Evolutionary conservation across 2,329 filamentous ascomycete genomes (phyloP).

Genomic region (Westerdykella aurantiaca): DNA sequence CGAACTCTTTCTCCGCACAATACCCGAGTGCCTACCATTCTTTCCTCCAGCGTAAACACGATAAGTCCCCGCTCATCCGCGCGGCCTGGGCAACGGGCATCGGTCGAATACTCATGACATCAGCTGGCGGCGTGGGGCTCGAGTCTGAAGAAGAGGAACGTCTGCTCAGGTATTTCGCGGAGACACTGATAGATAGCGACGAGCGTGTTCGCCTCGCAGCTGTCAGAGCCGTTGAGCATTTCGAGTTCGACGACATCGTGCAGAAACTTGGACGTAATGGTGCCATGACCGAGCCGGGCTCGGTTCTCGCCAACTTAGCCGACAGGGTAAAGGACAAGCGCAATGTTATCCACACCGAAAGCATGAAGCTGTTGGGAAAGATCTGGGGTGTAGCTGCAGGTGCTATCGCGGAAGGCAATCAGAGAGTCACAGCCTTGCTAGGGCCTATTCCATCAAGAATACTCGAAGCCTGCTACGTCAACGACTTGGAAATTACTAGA

Average conservation of each 20-base stretch:
- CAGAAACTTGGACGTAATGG: constrained; percentile 73
- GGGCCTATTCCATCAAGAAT: constrained; percentile 79
- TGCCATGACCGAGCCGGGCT: constrained; percentile 67
- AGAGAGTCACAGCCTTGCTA: constrained; percentile 67
- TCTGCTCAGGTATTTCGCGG: constrained; percentile 67
- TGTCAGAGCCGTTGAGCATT: constrained; percentile 76
- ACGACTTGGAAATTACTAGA: constrained; percentile 79
- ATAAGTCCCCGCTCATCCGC: constrained; percentile 77
- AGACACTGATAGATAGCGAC: constrained; percentile 80
- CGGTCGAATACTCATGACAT: constrained; percentile 83
- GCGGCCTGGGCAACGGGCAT: constrained; percentile 79
- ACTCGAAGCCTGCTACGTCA: constrained; percentile 82
- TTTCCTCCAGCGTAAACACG: constrained; percentile 78
- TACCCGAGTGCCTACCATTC: constrained; percentile 74
- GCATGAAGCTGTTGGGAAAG: constrained; percentile 75
- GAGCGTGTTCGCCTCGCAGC: constrained; percentile 86
- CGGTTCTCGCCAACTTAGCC: constrained; percentile 73
- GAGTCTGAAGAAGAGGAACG: constrained; percentile 73
- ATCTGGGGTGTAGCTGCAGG: constrained; percentile 92
- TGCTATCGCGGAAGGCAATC: constrained; percentile 77
- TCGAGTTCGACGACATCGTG: constrained; percentile 74
- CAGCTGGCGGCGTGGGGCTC: constrained; percentile 81
- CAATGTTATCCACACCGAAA: constrained; percentile 72
- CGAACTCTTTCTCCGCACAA: constrained; percentile 81
- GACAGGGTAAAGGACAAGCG: constrained; percentile 86